These are phyloP conservation scores for Zygosaccharomyces siamensis DNA, from an alignment of 805 yeast species.

Conservation along the genomic window DNA sequence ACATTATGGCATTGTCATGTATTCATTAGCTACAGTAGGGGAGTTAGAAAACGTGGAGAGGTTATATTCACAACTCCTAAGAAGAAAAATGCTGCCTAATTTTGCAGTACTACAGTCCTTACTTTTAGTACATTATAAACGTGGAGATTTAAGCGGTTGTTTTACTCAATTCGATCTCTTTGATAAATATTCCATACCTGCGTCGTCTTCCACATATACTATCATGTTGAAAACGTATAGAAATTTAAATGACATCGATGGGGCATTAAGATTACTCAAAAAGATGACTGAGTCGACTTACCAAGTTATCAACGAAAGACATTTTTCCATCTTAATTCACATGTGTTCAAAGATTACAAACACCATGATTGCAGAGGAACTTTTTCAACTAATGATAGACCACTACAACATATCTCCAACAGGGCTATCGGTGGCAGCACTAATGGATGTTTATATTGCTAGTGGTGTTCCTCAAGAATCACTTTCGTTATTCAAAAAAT, in stretches of 20 bases:
- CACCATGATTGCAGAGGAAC: constrained; percentile 28
- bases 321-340: constrained; percentile 25
- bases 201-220: constrained; percentile 26
- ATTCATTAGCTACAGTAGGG: constrained; percentile 49
- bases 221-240: constrained; percentile 29
- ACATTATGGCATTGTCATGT: constrained; percentile 60
- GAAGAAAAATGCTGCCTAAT: constrained; percentile 46
- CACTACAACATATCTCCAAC: constrained; percentile 30
- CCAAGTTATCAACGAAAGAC: constrained; percentile 22
- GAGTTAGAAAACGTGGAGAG: constrained; percentile 45
- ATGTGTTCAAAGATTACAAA: constrained; percentile 29
- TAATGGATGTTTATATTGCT: constrained; percentile 29
- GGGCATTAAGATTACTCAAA: constrained; percentile 31
- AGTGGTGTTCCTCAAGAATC: constrained; percentile 22
- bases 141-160: constrained; percentile 24
- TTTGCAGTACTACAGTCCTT: constrained; percentile 29
- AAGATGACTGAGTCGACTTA: constrained; percentile 24
- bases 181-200: constrained; percentile 26
- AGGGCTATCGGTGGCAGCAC: constrained; percentile 22
- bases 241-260: constrained; percentile 26
- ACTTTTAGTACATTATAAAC: constrained; percentile 23
- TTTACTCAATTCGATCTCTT: constrained; percentile 31
- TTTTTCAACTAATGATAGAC: constrained; percentile 29
- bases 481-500: constrained; percentile 19
- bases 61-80: constrained; percentile 45